These are phyloP conservation scores for Neurospora pannonica DNA, from an alignment of 495 filamentous ascomycete species.

Conservation along the genomic window DNA sequence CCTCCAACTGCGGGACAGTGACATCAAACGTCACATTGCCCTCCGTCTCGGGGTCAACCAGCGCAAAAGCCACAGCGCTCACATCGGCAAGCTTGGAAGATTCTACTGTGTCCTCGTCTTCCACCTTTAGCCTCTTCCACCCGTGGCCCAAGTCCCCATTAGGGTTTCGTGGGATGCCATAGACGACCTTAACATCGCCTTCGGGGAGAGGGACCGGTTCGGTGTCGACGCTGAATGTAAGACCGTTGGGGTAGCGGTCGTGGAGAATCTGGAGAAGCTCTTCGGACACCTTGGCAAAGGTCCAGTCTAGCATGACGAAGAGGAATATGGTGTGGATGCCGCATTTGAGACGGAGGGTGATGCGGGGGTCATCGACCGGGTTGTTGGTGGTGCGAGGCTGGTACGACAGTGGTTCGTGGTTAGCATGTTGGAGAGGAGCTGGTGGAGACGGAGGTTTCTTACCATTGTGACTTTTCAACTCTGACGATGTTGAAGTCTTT, in stretches of 20 bases:
- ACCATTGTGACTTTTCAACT: not conserved
- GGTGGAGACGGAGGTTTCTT: not conserved
- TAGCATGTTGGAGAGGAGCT: not conserved
- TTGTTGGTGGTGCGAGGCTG: slow-evolving; percentile 4
- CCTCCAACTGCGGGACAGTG: slow-evolving; percentile 48
- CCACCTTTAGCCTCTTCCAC: slow-evolving; percentile 29
- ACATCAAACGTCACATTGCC: slow-evolving; percentile 57
- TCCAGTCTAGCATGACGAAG: slow-evolving; percentile 50
- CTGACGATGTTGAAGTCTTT: not conserved
- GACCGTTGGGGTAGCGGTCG: slow-evolving; percentile 41
- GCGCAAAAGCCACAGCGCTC: slow-evolving; percentile 60
- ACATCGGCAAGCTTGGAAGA: slow-evolving; percentile 43
- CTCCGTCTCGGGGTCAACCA: slow-evolving; percentile 37
- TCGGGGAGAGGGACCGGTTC: slow-evolving; percentile 26
- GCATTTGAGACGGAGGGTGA: slow-evolving; percentile 71
- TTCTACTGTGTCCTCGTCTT: slow-evolving; percentile 26
- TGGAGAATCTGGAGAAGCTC: slow-evolving; percentile 50
- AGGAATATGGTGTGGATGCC: slow-evolving; percentile 70
- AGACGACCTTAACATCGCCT: slow-evolving; percentile 30
- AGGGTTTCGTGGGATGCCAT: slow-evolving; percentile 25
- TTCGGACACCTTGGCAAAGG: slow-evolving; percentile 51
- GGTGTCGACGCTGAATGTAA: slow-evolving; percentile 10
- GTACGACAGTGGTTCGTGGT: not conserved
- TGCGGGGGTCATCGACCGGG: slow-evolving; percentile 28
- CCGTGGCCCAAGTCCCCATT: slow-evolving; percentile 22